Evolutionary conservation across 2,329 filamentous ascomycete genomes (phyloP), one percentile per base, ranked within the genome.

Genomic region (Meredithiella fracta): DNA sequence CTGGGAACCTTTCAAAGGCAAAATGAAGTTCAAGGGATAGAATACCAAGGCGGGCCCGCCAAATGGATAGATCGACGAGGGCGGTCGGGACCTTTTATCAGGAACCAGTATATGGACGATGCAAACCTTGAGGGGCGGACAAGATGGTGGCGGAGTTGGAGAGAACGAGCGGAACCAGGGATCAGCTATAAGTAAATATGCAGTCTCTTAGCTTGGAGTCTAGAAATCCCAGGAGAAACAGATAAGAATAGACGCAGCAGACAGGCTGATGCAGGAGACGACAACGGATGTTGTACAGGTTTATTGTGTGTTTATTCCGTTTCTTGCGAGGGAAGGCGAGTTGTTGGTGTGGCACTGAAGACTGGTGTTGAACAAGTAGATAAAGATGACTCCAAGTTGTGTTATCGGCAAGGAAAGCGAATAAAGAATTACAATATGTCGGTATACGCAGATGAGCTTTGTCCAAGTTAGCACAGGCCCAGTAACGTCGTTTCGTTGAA

Each of bases 391-490:
- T 49, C 2, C 22, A 17, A 22, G 22, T 14, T 25, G 23, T 25
- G 44, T 26, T 49, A 49, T 49, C 23, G 22, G 25, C 44, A 49
- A 22, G 44, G 22, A 49, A 49, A 25, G 37, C 15, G 14, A 25
- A 40, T 40, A 51, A 26, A 51, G n/a, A 49, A 29, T 29, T 22
- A 20, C 47, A 34, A 51, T 57, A 44, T 54, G 26, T 44, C 40
- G 23, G 52, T 54, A 54, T 54, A 56, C 52, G 54, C 54, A 56
- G 47, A 49, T 47, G 54, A 56, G 54, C 54, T 56, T 53, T 34
- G 54, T 52, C 54, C 49, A 56, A 22, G 54, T 56, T 20, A 11
- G 44, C 53, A 53, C 51, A 53, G 51, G 31, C 31, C 51, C 11
- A 40, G 51, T 11, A 34, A 11, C 51, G 17, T 23, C 40, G 53